Conservation (phyloP, 78 protist species). For the Tieghemostelium lacteum region DNA sequence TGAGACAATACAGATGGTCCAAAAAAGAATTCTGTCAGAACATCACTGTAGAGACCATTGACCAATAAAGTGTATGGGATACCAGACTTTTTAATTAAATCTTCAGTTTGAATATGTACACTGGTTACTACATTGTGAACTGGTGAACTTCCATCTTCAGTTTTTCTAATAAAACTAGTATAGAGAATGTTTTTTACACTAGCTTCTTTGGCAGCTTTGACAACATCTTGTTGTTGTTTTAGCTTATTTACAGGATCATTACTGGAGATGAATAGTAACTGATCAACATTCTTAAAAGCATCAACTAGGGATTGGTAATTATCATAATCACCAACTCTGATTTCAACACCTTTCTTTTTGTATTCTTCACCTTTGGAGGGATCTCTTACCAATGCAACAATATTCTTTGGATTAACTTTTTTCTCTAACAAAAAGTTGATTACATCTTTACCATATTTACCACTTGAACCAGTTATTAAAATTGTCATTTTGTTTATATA, state of each 20-base stretch:
- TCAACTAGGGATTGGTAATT: neutral
- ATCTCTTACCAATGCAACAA: constrained; percentile 11
- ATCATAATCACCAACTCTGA: constrained; percentile 23
- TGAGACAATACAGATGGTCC: neutral
- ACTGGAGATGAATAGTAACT: constrained; percentile 14
- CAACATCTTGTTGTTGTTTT: constrained; percentile 13
- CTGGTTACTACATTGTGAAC: neutral
- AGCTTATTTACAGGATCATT: constrained; percentile 6
- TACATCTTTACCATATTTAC: constrained; percentile 11
- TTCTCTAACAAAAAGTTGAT: neutral
- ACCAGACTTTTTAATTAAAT: constrained; percentile 7
- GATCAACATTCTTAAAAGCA: constrained; percentile 2
- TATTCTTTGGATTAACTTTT: neutral
- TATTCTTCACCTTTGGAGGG: neutral
- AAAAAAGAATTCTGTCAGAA: neutral
- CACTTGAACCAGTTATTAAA: constrained; percentile 27
- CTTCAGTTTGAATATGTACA: constrained; percentile 5
- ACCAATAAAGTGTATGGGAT: neutral
- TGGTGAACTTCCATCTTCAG: constrained; percentile 7
- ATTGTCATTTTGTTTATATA: constrained; percentile 3
- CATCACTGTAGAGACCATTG: neutral
- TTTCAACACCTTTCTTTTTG: neutral
- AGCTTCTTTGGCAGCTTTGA: constrained; percentile 11
- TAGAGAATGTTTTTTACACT: constrained; percentile 6
- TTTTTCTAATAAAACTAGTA: constrained; percentile 28